Percentiles rank a stretch among this genome's conserved stretches.
Evolutionary conservation across 73 alveolate species (phyloP).

Genomic region (Symbiodinium pilosum): DNA sequence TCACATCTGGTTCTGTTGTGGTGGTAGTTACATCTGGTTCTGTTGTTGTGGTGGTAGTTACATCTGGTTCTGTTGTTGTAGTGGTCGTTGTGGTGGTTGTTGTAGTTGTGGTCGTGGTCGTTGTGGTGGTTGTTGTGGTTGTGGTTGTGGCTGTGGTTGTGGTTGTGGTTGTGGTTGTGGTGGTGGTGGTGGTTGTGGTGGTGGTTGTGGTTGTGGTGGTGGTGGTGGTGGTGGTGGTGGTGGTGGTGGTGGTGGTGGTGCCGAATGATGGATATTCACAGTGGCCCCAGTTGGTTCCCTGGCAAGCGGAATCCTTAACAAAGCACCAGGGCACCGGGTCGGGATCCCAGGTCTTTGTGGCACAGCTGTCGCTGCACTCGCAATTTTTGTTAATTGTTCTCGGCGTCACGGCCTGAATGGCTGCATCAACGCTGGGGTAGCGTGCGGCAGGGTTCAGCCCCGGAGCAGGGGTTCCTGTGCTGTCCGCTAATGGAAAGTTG

Average conservation of each 20-base stretch:
- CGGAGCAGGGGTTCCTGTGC: slow-evolving; percentile 7
- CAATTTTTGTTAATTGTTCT: not conserved
- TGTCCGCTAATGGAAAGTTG: slow-evolving; percentile 39
- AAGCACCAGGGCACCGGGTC: slow-evolving; percentile 25
- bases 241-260: not conserved
- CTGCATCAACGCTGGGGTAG: not conserved
- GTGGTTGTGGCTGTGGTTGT: not conserved
- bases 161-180: not conserved
- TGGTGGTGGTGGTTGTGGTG: not conserved
- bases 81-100: not conserved
- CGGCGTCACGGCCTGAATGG: not conserved
- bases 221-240: not conserved
- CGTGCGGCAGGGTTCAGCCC: slow-evolving; percentile 40
- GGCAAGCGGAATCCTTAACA: slow-evolving; percentile 47
- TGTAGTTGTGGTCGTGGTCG: not conserved
- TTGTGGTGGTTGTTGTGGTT: not conserved
- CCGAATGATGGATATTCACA: slow-evolving; percentile 19
- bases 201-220: not conserved
- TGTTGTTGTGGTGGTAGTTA: slow-evolving; percentile 1
- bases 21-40: not conserved
- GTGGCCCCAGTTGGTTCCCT: slow-evolving; percentile 79
- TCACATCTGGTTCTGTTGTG: too few relatives aligned
- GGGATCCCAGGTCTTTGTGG: not conserved
- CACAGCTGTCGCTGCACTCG: slow-evolving; percentile 6
- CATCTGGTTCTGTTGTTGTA: not conserved